Conservation (phyloP, 75 land plant genomes). For the Sequoia sempervirens region DNA sequence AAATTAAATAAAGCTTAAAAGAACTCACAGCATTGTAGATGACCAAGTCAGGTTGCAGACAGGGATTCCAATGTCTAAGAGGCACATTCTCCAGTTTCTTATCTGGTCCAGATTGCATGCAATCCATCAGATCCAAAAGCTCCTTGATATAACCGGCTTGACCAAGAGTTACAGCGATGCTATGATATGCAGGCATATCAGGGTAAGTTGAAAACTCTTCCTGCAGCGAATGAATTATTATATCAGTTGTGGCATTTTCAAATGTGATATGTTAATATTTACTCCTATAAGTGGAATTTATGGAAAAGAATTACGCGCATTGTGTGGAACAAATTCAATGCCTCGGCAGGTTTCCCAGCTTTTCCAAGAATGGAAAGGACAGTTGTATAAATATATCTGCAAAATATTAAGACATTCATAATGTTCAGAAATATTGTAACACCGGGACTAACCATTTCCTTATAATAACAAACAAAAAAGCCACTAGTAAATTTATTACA, state of each 20-base stretch:
- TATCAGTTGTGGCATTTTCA: not conserved
- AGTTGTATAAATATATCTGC: conserved; percentile 86
- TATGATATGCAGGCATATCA: conserved; percentile 86
- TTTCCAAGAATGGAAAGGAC: conserved; percentile 80
- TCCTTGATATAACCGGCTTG: conserved; percentile 81
- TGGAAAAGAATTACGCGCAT: conserved; percentile 58
- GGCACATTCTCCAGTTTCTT: conserved; percentile 39
- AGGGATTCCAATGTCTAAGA: conserved; percentile 54
- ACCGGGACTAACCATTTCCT: not conserved
- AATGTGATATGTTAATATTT: conserved; percentile 1
- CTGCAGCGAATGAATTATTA: conserved; percentile 17
- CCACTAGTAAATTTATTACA: not conserved
- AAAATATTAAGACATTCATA: not conserved
- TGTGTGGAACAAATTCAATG: conserved; percentile 55
- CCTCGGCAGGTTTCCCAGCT: conserved; percentile 73
- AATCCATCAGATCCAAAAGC: conserved; percentile 54
- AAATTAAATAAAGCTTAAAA: not conserved
- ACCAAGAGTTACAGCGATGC: conserved; percentile 81
- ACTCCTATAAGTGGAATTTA: conserved; percentile 5
- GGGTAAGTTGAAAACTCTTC: conserved; percentile 69
- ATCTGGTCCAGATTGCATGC: conserved; percentile 50
- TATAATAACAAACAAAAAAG: not conserved
- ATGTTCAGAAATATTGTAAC: not conserved
- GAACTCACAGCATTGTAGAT: conserved; percentile 76
- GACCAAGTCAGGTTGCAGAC: conserved; percentile 73